Base-by-base conservation (phyloP, 2,329 filamentous ascomycete genomes). In the Aspergillus fischeri region DNA sequence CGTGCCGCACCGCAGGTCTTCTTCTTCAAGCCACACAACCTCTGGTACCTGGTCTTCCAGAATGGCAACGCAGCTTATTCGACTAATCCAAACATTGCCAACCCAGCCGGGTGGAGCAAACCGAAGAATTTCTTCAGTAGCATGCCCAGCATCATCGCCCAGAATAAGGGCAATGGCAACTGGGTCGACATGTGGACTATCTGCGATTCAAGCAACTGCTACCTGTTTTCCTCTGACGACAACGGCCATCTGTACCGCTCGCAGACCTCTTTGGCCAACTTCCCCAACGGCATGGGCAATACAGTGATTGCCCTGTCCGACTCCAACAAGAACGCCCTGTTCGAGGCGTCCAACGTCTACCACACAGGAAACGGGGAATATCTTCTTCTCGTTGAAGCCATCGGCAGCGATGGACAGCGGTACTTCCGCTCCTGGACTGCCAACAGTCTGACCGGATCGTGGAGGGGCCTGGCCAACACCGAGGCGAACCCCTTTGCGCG, bases 401-500 rank as follows among this genome's bases (percentile, higher is more conserved):
- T 83, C 47, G 85, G 86, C 1, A 41, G 70, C 0, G 72, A 78
- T 32, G 85, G 85, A 0, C 41, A 44, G 41, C 80, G 86, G 2
- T 89, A 83, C 72, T 88, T 88, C 80, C 84, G 86, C 56, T 87
- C 84, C 0, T 88, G 85, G 75, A 87, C 84, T 0, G 82, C 86
- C 14, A 79, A 74, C 47, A 81, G 75, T 64, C 77, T 88, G 8
- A 67, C 69, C 41, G 86, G 86, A 8, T 52, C 69, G 3, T 89
- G 86, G 86, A 85, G 83, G 0, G 62, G 79, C 9, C 81, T 87
- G 64, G 83, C 85, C 1, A 75, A 75, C 1, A 78, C 65, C 14
- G 86, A 88, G 74, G 70, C 65, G 63, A 74, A 70, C n/a, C 85
- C 86, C 0, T 89, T 89, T 58, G 85, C 85, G n/a, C 83, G 86